Percentiles rank a stretch among this genome's conserved stretches.
Evolutionary conservation across 768 basidiomycete genomes (phyloP).

Genomic region (Hypholoma sublateritium): DNA sequence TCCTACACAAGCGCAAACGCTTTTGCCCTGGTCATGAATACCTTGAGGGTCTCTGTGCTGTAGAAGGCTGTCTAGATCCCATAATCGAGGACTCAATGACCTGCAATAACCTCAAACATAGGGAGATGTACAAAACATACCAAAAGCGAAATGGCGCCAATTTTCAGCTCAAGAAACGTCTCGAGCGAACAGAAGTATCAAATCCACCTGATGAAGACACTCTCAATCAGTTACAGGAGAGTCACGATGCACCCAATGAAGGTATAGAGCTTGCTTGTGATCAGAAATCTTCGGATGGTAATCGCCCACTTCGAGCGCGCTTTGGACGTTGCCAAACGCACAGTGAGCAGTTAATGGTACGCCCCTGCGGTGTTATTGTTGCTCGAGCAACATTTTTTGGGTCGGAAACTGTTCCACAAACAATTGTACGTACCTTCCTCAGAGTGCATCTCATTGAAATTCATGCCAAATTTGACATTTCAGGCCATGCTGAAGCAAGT

Average conservation of each 20-base stretch:
- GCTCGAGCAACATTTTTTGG: constrained; percentile 25
- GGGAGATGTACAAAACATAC: not conserved
- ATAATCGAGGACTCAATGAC: not conserved
- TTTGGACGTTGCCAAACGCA: constrained; percentile 28
- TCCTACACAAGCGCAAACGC: constrained; percentile 10
- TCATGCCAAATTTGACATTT: not conserved
- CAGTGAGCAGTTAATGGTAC: constrained; percentile 25
- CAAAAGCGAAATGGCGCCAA: not conserved
- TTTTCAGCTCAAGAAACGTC: not conserved
- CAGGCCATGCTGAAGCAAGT: constrained; percentile 11
- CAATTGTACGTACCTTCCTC: constrained; percentile 15
- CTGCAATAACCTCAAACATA: not conserved
- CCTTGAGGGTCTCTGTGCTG: constrained; percentile 6
- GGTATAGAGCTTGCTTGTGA: too few species aligned
- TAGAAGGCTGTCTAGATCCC: not conserved
- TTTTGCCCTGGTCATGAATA: constrained; percentile 8
- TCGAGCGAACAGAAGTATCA: not conserved
- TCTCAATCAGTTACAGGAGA: too few species aligned
- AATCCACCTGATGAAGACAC: not conserved
- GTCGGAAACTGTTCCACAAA: constrained; percentile 18
- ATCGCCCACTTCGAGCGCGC: constrained; percentile 15
- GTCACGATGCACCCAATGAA: not conserved
- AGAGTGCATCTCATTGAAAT: not conserved
- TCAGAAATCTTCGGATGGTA: constrained; percentile 11
- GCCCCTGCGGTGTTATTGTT: constrained; percentile 25